phyloP scores from a whole-genome alignment of 192 early-diverging fungal genomes.

The Coemansia sp. region DNA sequence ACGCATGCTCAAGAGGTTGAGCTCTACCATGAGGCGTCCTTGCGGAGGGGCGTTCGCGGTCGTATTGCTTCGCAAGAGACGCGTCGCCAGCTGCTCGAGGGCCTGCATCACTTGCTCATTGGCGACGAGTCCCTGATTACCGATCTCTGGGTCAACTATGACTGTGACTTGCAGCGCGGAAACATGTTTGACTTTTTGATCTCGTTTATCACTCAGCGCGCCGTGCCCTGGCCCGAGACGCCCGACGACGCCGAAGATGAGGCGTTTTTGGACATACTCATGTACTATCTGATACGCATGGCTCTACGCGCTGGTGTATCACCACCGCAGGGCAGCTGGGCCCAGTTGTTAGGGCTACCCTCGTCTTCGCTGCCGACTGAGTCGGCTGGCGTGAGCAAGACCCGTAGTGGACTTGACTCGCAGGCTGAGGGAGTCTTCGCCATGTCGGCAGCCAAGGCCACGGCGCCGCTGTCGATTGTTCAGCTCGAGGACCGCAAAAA shows the following conservation, averaged over 20 bases:
- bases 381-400: background rate
- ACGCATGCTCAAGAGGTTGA: conserved; percentile 40
- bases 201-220: conserved; percentile 37
- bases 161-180: conserved; percentile 78
- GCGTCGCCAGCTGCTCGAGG: conserved; percentile 83
- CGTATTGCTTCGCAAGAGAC: conserved; percentile 68
- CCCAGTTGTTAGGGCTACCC: conserved; percentile 33
- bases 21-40: conserved; percentile 37
- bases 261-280: conserved; percentile 44
- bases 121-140: conserved; percentile 74
- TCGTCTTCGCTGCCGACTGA: background rate
- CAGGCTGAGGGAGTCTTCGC: background rate
- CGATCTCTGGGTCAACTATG: conserved; percentile 94
- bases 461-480: conserved; percentile 17
- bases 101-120: conserved; percentile 58
- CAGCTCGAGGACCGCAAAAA: conserved; percentile 43
- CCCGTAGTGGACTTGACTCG: background rate
- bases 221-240: conserved; percentile 39
- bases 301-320: conserved; percentile 37
- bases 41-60: conserved; percentile 46
- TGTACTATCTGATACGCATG: conserved; percentile 43
- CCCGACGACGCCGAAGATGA: conserved; percentile 29
- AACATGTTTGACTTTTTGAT: conserved; percentile 78
- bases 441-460: background rate
- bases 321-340: conserved; percentile 30